phyloP scores from a whole-genome alignment of 2,329 filamentous ascomycete species.

The Trichoderma polysporum region DNA sequence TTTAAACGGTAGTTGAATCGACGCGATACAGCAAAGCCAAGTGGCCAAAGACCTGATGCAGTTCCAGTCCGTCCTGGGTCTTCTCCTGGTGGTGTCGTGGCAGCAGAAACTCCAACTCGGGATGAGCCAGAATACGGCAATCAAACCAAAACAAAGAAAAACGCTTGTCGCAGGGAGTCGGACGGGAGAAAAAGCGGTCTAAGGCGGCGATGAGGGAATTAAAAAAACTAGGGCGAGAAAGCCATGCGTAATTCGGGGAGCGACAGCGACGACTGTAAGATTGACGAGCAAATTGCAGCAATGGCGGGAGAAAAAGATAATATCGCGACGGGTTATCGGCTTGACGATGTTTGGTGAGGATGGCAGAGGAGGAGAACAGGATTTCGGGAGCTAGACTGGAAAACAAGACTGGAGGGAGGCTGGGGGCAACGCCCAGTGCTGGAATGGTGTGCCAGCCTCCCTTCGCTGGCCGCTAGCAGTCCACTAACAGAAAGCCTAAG shows the following conservation, averaged over 20 bases:
- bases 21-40: conserved; percentile 24
- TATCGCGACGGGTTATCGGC: neutral
- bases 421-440: conserved; percentile 23
- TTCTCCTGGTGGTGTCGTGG: conserved; percentile 22
- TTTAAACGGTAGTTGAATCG: neutral
- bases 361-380: conserved; percentile 24
- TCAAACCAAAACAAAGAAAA: conserved; percentile 4
- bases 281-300: conserved; percentile 12
- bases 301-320: neutral
- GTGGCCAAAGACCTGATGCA: neutral
- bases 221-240: conserved; percentile 1
- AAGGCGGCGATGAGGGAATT: conserved; percentile 5
- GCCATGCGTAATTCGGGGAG: neutral
- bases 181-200: conserved; percentile 20
- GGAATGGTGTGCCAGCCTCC: conserved; percentile 28
- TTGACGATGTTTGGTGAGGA: conserved; percentile 25
- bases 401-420: conserved; percentile 23
- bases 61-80: neutral
- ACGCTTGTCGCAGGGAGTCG: neutral
- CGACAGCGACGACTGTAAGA: conserved; percentile 1
- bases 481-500: neutral
- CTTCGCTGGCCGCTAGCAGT: conserved; percentile 1
- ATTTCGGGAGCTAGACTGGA: conserved; percentile 25
- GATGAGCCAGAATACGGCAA: conserved; percentile 16
- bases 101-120: conserved; percentile 22